Conservation (phyloP, 164 flowering plant genomes). For the Nelumbo lutea region DNA sequence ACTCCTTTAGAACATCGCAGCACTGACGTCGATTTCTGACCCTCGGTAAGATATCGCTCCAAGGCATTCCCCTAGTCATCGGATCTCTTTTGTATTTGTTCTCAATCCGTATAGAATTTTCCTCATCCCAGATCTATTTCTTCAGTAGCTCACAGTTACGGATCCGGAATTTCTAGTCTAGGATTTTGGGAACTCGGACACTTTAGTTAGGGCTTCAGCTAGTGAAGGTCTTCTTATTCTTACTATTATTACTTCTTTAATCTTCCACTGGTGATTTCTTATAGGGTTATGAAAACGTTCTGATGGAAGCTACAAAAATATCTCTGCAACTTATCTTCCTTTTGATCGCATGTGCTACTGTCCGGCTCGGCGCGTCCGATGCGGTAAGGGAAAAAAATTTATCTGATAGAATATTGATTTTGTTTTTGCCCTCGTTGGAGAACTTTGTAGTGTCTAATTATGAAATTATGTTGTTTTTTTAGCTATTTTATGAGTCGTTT, state of each 20-base stretch:
- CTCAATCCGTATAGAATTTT: not conserved
- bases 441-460: not conserved
- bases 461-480: not conserved
- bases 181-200: not conserved
- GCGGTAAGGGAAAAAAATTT: conserved; percentile 12
- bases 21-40: not conserved
- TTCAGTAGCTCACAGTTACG: not conserved
- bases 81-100: not conserved
- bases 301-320: conserved; percentile 21
- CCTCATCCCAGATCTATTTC: not conserved
- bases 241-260: not conserved
- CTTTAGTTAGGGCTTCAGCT: not conserved
- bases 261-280: not conserved
- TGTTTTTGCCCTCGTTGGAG: not conserved
- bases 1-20: not conserved
- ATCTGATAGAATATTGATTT: not conserved
- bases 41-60: not conserved
- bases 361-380: conserved; percentile 25
- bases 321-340: conserved; percentile 15
- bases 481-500: conserved; percentile 80
- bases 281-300: conserved; percentile 11
- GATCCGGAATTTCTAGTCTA: not conserved
- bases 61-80: not conserved
- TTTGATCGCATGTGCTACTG: conserved; percentile 20
- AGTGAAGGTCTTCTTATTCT: not conserved